Conservation (phyloP, 495 filamentous ascomycete genomes). For the Pyronema omphalodes region DNA sequence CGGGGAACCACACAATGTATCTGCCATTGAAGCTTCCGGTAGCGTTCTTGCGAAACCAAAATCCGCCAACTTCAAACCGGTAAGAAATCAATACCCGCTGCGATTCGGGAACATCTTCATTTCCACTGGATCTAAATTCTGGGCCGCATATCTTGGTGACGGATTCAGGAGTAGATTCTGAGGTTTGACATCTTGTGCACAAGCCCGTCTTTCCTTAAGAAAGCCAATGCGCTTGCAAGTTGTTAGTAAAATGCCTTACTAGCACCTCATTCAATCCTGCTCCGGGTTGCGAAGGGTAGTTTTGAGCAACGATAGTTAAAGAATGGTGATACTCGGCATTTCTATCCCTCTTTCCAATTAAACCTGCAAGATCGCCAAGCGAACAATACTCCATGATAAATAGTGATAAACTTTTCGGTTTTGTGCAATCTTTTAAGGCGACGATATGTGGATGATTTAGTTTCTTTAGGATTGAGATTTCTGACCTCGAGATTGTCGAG, state of each 20-base stretch:
- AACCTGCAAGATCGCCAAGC: constrained; percentile 75
- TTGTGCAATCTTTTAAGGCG: constrained; percentile 79
- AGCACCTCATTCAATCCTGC: constrained; percentile 86
- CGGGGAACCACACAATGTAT: constrained; percentile 94
- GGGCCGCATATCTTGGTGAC: constrained; percentile 40
- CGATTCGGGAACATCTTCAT: constrained; percentile 15
- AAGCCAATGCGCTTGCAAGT: constrained; percentile 77
- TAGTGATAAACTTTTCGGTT: constrained; percentile 67
- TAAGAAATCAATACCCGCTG: constrained; percentile 64
- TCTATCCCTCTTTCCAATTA: constrained; percentile 85
- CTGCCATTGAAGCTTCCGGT: constrained; percentile 72
- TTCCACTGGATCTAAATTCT: constrained; percentile 5
- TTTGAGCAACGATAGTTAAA: constrained; percentile 67
- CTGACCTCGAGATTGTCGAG: constrained; percentile 87
- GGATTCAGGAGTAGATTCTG: constrained; percentile 88
- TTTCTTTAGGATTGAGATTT: constrained; percentile 83
- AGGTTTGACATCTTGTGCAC: constrained; percentile 93
- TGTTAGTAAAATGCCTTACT: constrained; percentile 87
- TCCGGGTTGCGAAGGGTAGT: constrained; percentile 65
- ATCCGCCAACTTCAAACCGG: constrained; percentile 94
- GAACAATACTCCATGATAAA: constrained; percentile 99
- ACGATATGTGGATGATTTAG: constrained; percentile 94
- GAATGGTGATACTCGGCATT: constrained; percentile 48
- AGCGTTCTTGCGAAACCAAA: constrained; percentile 91
- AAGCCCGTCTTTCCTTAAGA: constrained; percentile 63